Conservation (phyloP, 805 yeast species). For the Vanderwaltozyma tropicalis region DNA sequence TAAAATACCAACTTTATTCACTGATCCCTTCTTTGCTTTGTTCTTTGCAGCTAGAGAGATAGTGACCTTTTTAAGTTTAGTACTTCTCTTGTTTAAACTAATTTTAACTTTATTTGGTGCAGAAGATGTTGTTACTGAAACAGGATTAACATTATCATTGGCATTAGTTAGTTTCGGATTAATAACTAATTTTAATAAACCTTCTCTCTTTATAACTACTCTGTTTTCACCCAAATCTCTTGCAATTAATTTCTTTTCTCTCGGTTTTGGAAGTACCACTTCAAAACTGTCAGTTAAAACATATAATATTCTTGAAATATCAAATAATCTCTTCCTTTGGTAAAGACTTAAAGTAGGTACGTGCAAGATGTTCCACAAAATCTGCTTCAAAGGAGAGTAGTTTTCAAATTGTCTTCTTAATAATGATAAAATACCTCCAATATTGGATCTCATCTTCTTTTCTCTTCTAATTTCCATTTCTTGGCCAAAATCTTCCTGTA, state of each 20-base stretch:
- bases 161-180: conserved; percentile 9
- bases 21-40: conserved; percentile 10
- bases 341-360: conserved; percentile 48
- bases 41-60: conserved; percentile 1
- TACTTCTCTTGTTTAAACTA: conserved; percentile 2
- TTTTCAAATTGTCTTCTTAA: conserved; percentile 23
- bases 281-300: conserved; percentile 47
- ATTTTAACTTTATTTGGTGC: conserved; percentile 11
- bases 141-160: background rate
- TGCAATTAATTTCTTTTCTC: conserved; percentile 56
- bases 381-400: conserved; percentile 44
- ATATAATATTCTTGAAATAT: conserved; percentile 54
- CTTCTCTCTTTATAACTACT: conserved; percentile 51
- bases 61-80: background rate
- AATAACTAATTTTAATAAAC: conserved; percentile 23
- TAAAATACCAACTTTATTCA: conserved; percentile 20
- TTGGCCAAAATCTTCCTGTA: conserved; percentile 9
- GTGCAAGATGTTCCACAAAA: conserved; percentile 63
- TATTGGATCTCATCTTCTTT: conserved; percentile 18
- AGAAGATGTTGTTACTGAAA: background rate
- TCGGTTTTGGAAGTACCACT: conserved; percentile 59
- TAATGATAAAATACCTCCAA: conserved; percentile 18
- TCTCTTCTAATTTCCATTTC: conserved; percentile 16
- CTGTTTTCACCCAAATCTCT: conserved; percentile 41
- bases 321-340: conserved; percentile 53